Percentiles rank a stretch among this genome's conserved stretches.
phyloP scores from a whole-genome alignment of 177 flowering plant species.

The Vitis hybrid region DNA sequence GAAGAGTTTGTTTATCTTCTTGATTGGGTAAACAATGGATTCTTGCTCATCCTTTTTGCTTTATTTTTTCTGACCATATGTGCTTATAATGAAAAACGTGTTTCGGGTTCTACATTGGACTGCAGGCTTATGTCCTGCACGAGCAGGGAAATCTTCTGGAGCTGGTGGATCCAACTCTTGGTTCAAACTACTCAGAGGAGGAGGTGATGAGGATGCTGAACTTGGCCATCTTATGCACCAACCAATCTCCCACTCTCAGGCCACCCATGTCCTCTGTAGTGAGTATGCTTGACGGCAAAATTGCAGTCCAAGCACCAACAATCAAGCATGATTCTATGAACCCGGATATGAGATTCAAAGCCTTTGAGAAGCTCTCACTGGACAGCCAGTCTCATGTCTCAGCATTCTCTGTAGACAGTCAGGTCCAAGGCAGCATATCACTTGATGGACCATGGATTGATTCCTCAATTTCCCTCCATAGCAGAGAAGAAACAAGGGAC shows the following conservation, averaged over 20 bases:
- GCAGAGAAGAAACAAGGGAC: constrained; percentile 27
- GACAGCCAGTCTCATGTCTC: constrained; percentile 51
- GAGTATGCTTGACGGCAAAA: constrained; percentile 72
- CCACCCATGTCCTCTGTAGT: constrained; percentile 78
- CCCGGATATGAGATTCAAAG: constrained; percentile 47
- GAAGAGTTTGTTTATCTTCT: constrained; percentile 80
- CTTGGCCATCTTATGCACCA: constrained; percentile 72
- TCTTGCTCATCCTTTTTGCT: neutral
- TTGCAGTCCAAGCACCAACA: constrained; percentile 46
- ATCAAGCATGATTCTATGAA: constrained; percentile 26
- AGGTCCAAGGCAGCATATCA: constrained; percentile 28
- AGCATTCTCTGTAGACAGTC: constrained; percentile 27
- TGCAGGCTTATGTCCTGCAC: constrained; percentile 71
- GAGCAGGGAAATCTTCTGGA: constrained; percentile 83
- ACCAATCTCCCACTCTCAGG: constrained; percentile 71
- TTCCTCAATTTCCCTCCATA: constrained; percentile 35
- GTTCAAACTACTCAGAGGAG: constrained; percentile 45
- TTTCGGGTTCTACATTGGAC: neutral
- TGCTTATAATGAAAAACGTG: no score
- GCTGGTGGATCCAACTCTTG: constrained; percentile 71
- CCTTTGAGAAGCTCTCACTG: constrained; percentile 54
- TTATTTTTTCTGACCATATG: neutral
- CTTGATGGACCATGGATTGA: constrained; percentile 54
- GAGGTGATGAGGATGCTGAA: constrained; percentile 71
- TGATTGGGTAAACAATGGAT: constrained; percentile 67